Evolutionary conservation across 108 stramenopile genomes (phyloP), one percentile per base, ranked within the genome.

Genomic region (Fragilaria radians): DNA sequence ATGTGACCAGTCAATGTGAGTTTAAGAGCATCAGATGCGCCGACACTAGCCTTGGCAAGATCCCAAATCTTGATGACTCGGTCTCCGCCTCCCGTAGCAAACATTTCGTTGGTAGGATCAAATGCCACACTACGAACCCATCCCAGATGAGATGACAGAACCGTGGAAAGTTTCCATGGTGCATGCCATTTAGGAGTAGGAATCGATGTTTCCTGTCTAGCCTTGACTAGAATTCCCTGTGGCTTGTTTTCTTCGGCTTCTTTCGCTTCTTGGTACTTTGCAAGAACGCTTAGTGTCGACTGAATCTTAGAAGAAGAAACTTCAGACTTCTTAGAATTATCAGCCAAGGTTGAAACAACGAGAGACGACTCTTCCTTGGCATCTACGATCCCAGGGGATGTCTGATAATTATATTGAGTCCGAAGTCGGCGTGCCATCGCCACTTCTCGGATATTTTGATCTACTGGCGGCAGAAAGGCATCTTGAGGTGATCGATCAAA

Each of bases 1-100:
- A 98, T 96, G 72, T 99, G 99, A 31, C 97, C 97, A 21, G 99
- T 99, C 22, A 99, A 74, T 0, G 99, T 99, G 23, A 98, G 72
- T 70, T 95, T 91, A 25, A 97, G 75, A 17, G 94, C 96, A 60
- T 93, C 95, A 5, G 66, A 60, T 25, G 83, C 81, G 9, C 95
- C 98, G 18, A 95, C 95, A 29, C 83, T 83, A 46, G 95, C 87
- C 78, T 96, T 96, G 59, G 99, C 96, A 27, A 98, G 65, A 70
- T 99, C 96, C 90, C 96, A 99, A 58, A 98, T 69, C 70, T 96
- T 97, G 65, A 99, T 98, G 27, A 95, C 96, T 1, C 99, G 82
- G 71, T 99, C 99, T 1, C 89, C 95, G 0, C 90, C 81, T 26
- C 99, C 99, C 7, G 95, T 98, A 17, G 94, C 97, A 71, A 98